These are phyloP conservation scores for Carex parvula DNA, from an alignment of 176 grass and related monocot genomes.

Conservation along the genomic window DNA sequence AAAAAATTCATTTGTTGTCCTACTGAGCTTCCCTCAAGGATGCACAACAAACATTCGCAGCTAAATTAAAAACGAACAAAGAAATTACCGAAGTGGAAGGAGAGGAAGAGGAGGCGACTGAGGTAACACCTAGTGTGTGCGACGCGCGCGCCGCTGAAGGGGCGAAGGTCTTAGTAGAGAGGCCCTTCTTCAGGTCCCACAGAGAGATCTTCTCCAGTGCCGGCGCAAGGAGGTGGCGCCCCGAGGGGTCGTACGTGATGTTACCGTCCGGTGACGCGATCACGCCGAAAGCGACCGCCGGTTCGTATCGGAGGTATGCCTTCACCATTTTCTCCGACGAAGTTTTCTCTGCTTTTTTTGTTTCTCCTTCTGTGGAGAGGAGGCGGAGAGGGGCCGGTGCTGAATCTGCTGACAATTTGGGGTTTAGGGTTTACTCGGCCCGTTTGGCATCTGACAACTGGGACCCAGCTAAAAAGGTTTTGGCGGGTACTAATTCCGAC, in stretches of 20 bases:
- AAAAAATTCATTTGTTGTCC: not conserved
- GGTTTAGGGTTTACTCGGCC: constrained; percentile 19
- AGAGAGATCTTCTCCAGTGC: constrained; percentile 65
- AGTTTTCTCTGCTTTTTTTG: not conserved
- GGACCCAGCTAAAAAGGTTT: not conserved
- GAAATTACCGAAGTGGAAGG: constrained; percentile 52
- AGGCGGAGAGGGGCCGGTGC: not conserved
- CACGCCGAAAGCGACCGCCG: constrained; percentile 65
- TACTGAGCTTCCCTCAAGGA: not conserved
- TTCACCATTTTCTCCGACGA: constrained; percentile 67
- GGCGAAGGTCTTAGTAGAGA: constrained; percentile 49
- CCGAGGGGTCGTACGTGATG: constrained; percentile 74
- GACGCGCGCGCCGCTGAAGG: constrained; percentile 26
- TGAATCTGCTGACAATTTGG: not conserved
- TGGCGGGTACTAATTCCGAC: not conserved
- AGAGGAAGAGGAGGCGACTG: constrained; percentile 43
- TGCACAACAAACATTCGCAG: not conserved
- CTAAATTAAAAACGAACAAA: not conserved
- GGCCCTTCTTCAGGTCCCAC: constrained; percentile 92
- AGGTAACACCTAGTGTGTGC: constrained; percentile 41
- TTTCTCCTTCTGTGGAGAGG: not conserved
- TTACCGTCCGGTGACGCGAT: constrained; percentile 69
- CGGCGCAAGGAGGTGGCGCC: constrained; percentile 69
- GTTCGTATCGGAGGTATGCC: constrained; percentile 93
- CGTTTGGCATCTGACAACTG: not conserved